These are phyloP conservation scores for Myxozyma geophila DNA, from an alignment of 805 yeast species.

Conservation along the genomic window DNA sequence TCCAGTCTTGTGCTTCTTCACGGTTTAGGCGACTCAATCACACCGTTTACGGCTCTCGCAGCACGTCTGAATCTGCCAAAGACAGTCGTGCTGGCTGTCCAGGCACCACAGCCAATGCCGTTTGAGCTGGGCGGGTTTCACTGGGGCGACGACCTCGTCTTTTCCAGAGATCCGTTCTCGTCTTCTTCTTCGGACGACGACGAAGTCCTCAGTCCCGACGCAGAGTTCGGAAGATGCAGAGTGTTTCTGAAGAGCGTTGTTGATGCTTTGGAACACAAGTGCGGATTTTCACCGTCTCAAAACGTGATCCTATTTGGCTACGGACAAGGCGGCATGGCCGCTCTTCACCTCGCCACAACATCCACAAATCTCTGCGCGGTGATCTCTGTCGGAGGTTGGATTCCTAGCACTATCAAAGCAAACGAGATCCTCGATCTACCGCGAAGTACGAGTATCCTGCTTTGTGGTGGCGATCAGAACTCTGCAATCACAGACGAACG, in stretches of 20 bases:
- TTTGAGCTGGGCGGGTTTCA: slow-evolving; percentile 36
- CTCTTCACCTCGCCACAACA: slow-evolving; percentile 29
- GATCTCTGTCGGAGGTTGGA: slow-evolving; percentile 36
- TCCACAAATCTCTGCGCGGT: slow-evolving; percentile 29
- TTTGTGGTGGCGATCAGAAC: slow-evolving; percentile 31
- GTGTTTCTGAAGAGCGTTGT: slow-evolving; percentile 14
- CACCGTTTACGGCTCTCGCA: slow-evolving; percentile 30
- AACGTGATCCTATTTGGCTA: slow-evolving; percentile 36
- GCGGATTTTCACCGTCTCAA: slow-evolving; percentile 26
- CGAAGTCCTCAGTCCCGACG: slow-evolving; percentile 35
- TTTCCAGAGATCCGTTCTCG: slow-evolving; percentile 19
- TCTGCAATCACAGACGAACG: slow-evolving; percentile 27
- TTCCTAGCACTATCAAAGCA: slow-evolving; percentile 23
- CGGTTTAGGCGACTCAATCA: slow-evolving; percentile 34
- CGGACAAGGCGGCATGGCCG: slow-evolving; percentile 38
- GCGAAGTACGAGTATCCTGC: slow-evolving; percentile 26
- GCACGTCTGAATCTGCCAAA: slow-evolving; percentile 22
- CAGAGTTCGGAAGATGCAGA: slow-evolving; percentile 20
- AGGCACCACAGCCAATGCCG: slow-evolving; percentile 37
- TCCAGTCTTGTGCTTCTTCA: slow-evolving; percentile 31
- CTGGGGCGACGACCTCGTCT: slow-evolving; percentile 38
- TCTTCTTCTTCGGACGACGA: slow-evolving; percentile 17
- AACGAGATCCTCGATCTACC: slow-evolving; percentile 31
- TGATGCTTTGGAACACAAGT: slow-evolving; percentile 22
- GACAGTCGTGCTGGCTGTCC: slow-evolving; percentile 30